Base-by-base conservation (phyloP, 73 alveolate genomes). In the Blepharisma stoltei region DNA sequence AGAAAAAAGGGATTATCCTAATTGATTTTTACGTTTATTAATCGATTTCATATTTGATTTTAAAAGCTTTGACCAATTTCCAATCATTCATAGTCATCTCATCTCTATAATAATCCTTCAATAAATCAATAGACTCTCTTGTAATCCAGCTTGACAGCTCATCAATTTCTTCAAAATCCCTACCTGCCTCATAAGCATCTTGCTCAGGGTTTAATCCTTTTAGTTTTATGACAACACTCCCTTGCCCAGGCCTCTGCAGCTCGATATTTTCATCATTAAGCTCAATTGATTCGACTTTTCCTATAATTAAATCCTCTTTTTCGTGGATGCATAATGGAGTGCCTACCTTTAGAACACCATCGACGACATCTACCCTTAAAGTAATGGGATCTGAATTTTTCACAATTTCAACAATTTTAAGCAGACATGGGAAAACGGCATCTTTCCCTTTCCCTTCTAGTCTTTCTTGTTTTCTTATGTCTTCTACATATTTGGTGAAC, bases 371-470 rank as follows among this genome's bases (percentile, higher is more conserved):
- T 7, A 93, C 93, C 32, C 97, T 97, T 6, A 93, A 55, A 43
- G 91, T 76, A 25, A 93, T 75, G 18, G 98, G 98, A 70, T 86
- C 88, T 67, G 82, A 88, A 55, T 81, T 86, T 78, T 91, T 84
- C 70, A 88, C 86, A 83, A 94, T 77, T 89, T 86, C 54, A 37
- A 94, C 97, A 1, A 93, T 94, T 83, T 91, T 93, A 5, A 95
- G 79, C 49, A 85, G 49, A 52, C 98, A 97, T 18, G 99, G 99
- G 96, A 95, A 97, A 20, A 95, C 95, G 21, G 98, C 99, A 81
- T 90, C 96, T 60, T 80, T 78, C 65, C 97, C 97, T 78, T 91
- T 20, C 23, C 23, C 95, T 52, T 83, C 97, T 54, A 75, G 77
- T 88, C 94, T 96, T 82, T 98, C 86, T 55, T 96, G 99, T 54